Evolutionary conservation across 148 eudicot genomes (phyloP), one percentile per base, ranked within the genome.

Genomic region (Rhododendron williamsianum): DNA sequence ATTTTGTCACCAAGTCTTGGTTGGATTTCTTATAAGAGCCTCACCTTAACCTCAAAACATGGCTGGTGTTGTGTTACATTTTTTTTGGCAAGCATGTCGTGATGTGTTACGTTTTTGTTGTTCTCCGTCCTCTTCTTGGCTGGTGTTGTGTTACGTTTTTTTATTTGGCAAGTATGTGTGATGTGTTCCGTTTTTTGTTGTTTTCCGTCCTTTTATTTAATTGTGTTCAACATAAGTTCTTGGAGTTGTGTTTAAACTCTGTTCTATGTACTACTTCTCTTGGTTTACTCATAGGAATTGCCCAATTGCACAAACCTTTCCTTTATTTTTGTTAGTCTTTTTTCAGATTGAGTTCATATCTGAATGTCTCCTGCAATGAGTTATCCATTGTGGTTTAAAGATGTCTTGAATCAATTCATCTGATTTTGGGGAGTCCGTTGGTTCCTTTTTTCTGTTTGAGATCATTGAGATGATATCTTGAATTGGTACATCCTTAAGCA

Each of bases 1-100:
- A 41, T 94, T 9, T 93, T 94, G 9, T 93, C 98, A 6, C 97
- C 98, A 67, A 98, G 98, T 38, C 93, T 98, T 82, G 98, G 97
- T 94, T 84, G 98, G 97, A 84, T 98, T 96, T 13, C 94, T 93
- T 21, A 63, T 63, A 63, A 63, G 69, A 23, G 69, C 69, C 27
- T 63, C 27, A 63, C 27, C 12, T 65, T 18, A 58, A 65, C 30
- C 30, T n/a, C 30, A n/a, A 65, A 65, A 65, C 3, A 65, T n/a
- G 72, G 72, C 72, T 7, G 72, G 72, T 65, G 72, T 25, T 9
- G 33, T 65, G 72, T 3, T 16, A 16, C 21, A 54, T 52, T 54
- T 54, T 51, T 16, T 54, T 11, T 3, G 18, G 56, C 16, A 51
- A 51, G 56, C 0, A 48, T 48, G 52, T 48, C 10, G 6, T 41